Conservation (phyloP, 1,284 basidiomycete genomes). For the Meripilus lineatus region DNA sequence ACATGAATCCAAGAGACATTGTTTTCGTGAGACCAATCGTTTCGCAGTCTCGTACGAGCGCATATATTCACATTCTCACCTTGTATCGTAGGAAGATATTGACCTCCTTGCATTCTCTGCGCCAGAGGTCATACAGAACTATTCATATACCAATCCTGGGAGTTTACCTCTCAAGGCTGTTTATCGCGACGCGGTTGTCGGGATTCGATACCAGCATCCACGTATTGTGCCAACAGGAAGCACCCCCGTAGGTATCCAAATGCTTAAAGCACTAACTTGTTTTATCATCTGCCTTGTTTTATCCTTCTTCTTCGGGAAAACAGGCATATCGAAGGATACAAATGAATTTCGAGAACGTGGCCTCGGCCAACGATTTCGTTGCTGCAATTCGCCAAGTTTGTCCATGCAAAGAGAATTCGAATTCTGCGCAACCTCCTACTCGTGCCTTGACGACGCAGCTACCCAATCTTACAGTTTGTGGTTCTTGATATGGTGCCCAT, state of each 20-base stretch:
- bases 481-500: not conserved
- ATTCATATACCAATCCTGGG: constrained; percentile 29
- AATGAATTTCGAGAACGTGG: constrained; percentile 52
- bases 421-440: constrained; percentile 11
- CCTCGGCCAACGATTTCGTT: constrained; percentile 50
- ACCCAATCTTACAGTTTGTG: not conserved
- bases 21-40: constrained; percentile 41
- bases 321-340: constrained; percentile 71
- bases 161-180: constrained; percentile 70
- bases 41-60: constrained; percentile 1
- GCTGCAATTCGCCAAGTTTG: constrained; percentile 60
- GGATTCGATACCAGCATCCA: constrained; percentile 65
- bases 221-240: constrained; percentile 31
- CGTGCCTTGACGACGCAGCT: constrained; percentile 13
- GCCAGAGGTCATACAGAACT: constrained; percentile 27
- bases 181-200: constrained; percentile 65
- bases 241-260: constrained; percentile 41
- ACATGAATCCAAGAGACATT: constrained; percentile 45
- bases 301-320: constrained; percentile 4
- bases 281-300: constrained; percentile 2
- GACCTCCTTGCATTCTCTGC: constrained; percentile 63
- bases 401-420: constrained; percentile 48
- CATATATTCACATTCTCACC: too few species aligned
- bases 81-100: constrained; percentile 59
- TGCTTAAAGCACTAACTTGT: constrained; percentile 12